Evolutionary conservation across 1,284 basidiomycete genomes (phyloP), one percentile per base, ranked within the genome.

Genomic region (Rhodotorula sp.): DNA sequence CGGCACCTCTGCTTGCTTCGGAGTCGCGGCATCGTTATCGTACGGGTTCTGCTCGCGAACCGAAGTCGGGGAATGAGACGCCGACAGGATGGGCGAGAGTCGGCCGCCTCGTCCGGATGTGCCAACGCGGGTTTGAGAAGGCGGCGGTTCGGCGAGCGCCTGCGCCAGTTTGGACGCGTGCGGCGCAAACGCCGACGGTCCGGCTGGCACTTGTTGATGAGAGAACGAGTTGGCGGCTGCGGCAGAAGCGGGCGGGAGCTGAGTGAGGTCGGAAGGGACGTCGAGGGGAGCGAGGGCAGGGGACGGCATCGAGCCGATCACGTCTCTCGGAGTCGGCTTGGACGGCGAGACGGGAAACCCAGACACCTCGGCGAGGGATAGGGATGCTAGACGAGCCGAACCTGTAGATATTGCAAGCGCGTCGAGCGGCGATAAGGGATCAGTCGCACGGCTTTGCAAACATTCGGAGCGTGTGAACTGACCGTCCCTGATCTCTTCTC

Each of bases 401-500:
- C 67, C 69, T 71, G 64, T 12, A 15, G 19, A 12, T 7, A 16
- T 10, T 10, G 8, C 6, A 38, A 38, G 34, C 4, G 34, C 43
- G 28, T 45, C 45, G n/a, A 10, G 18, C 8, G 34, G 28, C 26
- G 28, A 28, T 66, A 34, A 50, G 62, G 52, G 60, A 64, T 55
- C 28, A 58, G 55, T 43, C 19, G 18, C 26, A 28, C 18, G 28
- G 28, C 28, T 28, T 28, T 28, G 28, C 28, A 28, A 2, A 28
- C 28, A 28, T 28, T 28, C 28, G 28, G 28, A 5, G 16, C 15
- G 34, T 1, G 23, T 12, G 34, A n/a, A 69, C 72, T 68, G 26
- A 74, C 75, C 72, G 49, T 76, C 75, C 16, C 75, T 47, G 4
- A 76, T 64, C 48, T 76, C 75, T 43, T 76, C 75, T 28, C 72